These are phyloP conservation scores for Volutella citrinella DNA, from an alignment of 2,329 filamentous ascomycete species.

Conservation along the genomic window DNA sequence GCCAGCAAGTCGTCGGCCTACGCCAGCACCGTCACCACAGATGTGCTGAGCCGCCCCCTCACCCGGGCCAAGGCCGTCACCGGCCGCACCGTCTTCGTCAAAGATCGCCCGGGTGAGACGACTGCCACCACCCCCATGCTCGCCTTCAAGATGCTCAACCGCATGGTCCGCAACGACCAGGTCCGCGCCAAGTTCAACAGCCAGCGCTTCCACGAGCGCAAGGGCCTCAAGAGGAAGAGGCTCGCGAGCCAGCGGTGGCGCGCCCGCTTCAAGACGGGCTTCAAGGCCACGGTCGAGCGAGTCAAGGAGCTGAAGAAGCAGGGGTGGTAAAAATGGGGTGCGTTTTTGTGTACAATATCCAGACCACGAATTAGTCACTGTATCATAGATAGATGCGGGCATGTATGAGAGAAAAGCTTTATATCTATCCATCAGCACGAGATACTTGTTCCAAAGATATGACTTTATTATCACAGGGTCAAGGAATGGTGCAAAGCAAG, in stretches of 20 bases:
- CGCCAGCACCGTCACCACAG: conserved; percentile 11
- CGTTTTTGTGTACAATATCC: conserved; percentile 14
- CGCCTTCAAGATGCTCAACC: conserved; percentile 42
- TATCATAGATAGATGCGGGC: conserved; percentile 24
- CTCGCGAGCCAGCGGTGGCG: conserved; percentile 67
- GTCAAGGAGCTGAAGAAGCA: conserved; percentile 71
- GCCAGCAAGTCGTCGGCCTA: conserved; percentile 27
- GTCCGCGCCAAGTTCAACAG: conserved; percentile 51
- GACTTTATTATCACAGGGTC: too few species aligned
- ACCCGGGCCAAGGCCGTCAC: conserved; percentile 32
- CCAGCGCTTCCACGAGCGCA: conserved; percentile 73
- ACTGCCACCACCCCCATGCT: conserved; percentile 39
- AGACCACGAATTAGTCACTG: conserved; percentile 20
- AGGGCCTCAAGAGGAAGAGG: conserved; percentile 75
- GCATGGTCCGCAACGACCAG: conserved; percentile 47
- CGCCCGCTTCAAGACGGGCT: conserved; percentile 64
- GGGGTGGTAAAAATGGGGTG: conserved; percentile 61
- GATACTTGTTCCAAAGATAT: too few species aligned
- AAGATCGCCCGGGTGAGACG: conserved; percentile 23
- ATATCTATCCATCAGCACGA: too few species aligned
- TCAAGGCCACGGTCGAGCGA: conserved; percentile 60
- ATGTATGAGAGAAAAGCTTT: conserved; percentile 22
- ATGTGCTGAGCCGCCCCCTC: conserved; percentile 27
- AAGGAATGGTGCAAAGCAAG: too few species aligned
- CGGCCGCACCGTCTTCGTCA: conserved; percentile 38